Evolutionary conservation across 345 rosid species (phyloP).

Genomic region (Passiflora organensis): DNA sequence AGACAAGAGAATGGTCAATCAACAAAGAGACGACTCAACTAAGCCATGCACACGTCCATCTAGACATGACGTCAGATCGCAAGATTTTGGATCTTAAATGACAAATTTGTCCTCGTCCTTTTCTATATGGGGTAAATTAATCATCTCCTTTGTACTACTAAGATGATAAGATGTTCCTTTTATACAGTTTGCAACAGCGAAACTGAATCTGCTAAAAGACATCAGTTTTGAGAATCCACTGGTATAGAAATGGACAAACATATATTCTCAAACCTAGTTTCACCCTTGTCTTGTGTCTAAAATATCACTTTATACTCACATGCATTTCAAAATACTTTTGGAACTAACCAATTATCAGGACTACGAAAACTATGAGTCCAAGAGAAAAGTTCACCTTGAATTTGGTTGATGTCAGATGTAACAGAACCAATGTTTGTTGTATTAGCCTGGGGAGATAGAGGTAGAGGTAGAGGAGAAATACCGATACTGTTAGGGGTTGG

Average conservation of each 20-base stretch:
- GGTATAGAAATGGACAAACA: constrained; percentile 1
- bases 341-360: no score
- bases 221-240: background rate
- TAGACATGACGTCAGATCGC: constrained; percentile 12
- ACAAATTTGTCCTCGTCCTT: constrained; percentile 2
- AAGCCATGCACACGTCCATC: constrained; percentile 48
- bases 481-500: constrained; percentile 19
- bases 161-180: no score
- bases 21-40: background rate
- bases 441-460: constrained; percentile 11
- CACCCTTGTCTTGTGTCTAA: constrained; percentile 6
- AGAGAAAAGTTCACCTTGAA: constrained; percentile 35
- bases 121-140: background rate
- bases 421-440: constrained; percentile 17
- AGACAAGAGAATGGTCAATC: constrained; percentile 22
- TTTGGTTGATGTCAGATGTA: constrained; percentile 37
- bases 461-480: constrained; percentile 14
- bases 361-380: background rate
- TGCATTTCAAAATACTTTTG: no score
- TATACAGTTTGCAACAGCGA: background rate
- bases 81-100: constrained; percentile 16
- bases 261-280: constrained; percentile 12
- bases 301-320: background rate
- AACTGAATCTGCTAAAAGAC: no score
- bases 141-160: background rate